Base-by-base conservation (phyloP, 345 rosid species). In the Corchorus capsularis region DNA sequence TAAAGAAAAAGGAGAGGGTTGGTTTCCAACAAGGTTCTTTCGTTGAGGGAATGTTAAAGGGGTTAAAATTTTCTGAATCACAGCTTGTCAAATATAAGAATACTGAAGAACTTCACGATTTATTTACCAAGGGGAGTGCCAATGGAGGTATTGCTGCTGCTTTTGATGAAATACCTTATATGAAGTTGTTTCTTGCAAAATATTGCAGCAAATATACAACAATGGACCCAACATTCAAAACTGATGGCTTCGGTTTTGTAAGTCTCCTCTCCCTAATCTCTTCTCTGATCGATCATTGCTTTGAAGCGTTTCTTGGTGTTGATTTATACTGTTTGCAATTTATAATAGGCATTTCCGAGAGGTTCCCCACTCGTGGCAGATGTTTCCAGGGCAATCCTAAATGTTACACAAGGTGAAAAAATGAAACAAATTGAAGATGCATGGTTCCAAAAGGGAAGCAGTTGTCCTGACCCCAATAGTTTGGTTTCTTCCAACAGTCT, bases 21-120 rank as follows among this genome's bases (percentile, higher is more conserved):
- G 98, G 91, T 0, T 92, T 83, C 77, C 75, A 8, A 5, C 1
- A 61, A 10, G 77, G 65, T 11, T 87, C 95, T 0, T 92, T 85
- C 64, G 82, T 83, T 43, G 37, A 0, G 0, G 92, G 68, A 34
- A 83, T 85, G 64, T 63, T 89, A 56, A 50, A 3, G 46, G 72
- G 71, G 27, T 3, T 76, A 37, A 78, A 71, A 2, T 87, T 88
- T 69, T 0, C 79, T 0, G 16, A 70, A 35, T 75, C 81, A 1
- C 75, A 13, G 9, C 80, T 86, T 8, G 35, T 37, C 0, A 46
- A 41, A 22, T 85, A 78, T 52, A 57, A 43, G 19, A 39, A 85
- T 0, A 1, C 63, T 0, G 88, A 88, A 57, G 81, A 85, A 11
- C 85, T 85, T 15, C 4, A 83, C 9, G 80, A 74, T 0, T 81